phyloP scores from a whole-genome alignment of 176 grass and related monocot genomes.

The Eragrostis curvula region DNA sequence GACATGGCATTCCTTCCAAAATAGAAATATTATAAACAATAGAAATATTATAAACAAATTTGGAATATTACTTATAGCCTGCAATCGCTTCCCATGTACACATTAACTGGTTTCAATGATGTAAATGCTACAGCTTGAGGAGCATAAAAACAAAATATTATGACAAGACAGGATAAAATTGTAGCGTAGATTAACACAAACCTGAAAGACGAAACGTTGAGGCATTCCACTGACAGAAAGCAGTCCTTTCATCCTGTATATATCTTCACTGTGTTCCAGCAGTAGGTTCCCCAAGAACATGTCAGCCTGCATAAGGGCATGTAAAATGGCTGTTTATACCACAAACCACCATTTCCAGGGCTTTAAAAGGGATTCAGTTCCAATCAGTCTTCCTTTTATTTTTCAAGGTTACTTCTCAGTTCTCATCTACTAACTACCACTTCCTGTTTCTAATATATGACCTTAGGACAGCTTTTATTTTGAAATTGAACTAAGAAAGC shows the following conservation, averaged over 20 bases:
- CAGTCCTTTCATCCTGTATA: slow-evolving; percentile 97
- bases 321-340: slow-evolving; percentile 38
- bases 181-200: slow-evolving; percentile 29
- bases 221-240: slow-evolving; percentile 94
- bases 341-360: background rate
- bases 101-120: background rate
- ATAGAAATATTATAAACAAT: background rate
- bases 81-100: background rate
- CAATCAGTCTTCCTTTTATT: background rate
- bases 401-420: background rate
- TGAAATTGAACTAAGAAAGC: background rate
- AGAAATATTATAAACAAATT: background rate
- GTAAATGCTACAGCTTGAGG: background rate
- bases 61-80: background rate
- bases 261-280: slow-evolving; percentile 85
- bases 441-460: background rate
- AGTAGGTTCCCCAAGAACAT: slow-evolving; percentile 95
- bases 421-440: background rate
- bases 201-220: slow-evolving; percentile 96
- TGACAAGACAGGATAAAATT: background rate
- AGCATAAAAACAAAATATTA: background rate
- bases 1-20: background rate
- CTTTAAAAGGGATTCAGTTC: background rate
- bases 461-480: background rate
- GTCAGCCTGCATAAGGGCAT: slow-evolving; percentile 69